These are phyloP conservation scores for Parastagonospora nodorum DNA, from an alignment of 2,329 filamentous ascomycete genomes.

Conservation along the genomic window DNA sequence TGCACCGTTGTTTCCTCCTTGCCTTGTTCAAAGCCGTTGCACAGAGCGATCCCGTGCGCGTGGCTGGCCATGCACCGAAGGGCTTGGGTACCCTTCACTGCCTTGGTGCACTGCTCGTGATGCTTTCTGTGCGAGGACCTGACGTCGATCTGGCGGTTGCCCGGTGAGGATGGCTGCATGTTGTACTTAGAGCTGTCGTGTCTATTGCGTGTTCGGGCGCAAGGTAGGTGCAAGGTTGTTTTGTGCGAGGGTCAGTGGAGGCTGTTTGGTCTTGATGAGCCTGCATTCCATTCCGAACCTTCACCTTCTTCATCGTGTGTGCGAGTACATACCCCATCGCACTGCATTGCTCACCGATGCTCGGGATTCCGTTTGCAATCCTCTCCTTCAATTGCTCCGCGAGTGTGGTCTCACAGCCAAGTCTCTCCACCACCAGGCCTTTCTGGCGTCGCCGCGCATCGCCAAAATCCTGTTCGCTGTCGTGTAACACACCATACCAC, in stretches of 20 bases:
- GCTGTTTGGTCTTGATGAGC: neutral
- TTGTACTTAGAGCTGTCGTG: slow-evolving; percentile 2
- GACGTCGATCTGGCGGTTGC: slow-evolving; percentile 4
- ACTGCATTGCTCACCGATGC: neutral
- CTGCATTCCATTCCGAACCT: neutral
- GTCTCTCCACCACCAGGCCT: slow-evolving; percentile 12
- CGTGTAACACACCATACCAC: slow-evolving; percentile 41
- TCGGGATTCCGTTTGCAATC: neutral
- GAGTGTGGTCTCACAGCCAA: slow-evolving; percentile 13
- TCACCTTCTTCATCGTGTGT: neutral
- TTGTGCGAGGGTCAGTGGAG: slow-evolving; percentile 1
- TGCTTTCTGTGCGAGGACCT: slow-evolving; percentile 4
- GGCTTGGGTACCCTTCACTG: slow-evolving; percentile 1
- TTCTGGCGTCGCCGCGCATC: slow-evolving; percentile 7
- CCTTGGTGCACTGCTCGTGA: slow-evolving; percentile 5
- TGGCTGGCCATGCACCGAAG: neutral
- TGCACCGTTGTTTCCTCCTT: neutral
- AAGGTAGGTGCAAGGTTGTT: slow-evolving; percentile 4
- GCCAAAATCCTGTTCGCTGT: slow-evolving; percentile 27
- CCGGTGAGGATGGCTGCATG: slow-evolving; percentile 7
- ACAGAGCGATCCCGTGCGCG: slow-evolving; percentile 1
- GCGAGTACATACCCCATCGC: neutral
- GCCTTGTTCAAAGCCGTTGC: neutral
- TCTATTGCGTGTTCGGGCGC: slow-evolving; percentile 3
- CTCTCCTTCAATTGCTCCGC: neutral